These are phyloP conservation scores for Gossypium schwendimanii DNA, from an alignment of 441 rosid species.

Conservation along the genomic window DNA sequence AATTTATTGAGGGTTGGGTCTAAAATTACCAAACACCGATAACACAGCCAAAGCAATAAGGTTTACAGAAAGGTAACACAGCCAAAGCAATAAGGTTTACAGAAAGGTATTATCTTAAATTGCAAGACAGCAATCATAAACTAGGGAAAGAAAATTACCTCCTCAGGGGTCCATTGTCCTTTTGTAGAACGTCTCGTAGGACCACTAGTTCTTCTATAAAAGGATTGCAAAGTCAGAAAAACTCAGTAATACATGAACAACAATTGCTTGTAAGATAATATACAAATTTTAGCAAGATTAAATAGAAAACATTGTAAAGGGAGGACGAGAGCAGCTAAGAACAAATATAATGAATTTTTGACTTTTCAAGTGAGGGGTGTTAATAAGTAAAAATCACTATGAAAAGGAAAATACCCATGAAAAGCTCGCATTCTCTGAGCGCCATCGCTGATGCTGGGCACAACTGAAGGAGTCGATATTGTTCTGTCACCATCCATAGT, in stretches of 20 bases:
- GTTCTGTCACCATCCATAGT: constrained; percentile 66
- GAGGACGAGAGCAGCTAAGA: neutral
- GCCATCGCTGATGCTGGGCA: constrained; percentile 34
- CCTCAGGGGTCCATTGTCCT: constrained; percentile 98
- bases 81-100: neutral
- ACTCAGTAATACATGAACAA: neutral
- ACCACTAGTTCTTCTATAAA: constrained; percentile 82
- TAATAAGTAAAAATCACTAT: neutral
- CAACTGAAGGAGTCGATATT: constrained; percentile 50
- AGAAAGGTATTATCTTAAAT: neutral
- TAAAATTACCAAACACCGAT: neutral
- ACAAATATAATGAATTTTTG: neutral
- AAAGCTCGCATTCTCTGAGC: constrained; percentile 41
- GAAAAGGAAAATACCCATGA: constrained; percentile 52
- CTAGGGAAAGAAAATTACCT: constrained; percentile 37
- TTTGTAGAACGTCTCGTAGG: constrained; percentile 95
- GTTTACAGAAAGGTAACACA: neutral
- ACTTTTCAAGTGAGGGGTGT: neutral
- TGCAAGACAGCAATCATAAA: neutral
- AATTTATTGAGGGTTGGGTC: neutral
- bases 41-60: neutral
- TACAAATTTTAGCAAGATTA: neutral
- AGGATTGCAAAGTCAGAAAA: constrained; percentile 4
- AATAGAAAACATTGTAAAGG: neutral
- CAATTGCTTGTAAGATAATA: neutral